Base-by-base conservation (phyloP, 2,329 filamentous ascomycete genomes). In the Periconia sp. region DNA sequence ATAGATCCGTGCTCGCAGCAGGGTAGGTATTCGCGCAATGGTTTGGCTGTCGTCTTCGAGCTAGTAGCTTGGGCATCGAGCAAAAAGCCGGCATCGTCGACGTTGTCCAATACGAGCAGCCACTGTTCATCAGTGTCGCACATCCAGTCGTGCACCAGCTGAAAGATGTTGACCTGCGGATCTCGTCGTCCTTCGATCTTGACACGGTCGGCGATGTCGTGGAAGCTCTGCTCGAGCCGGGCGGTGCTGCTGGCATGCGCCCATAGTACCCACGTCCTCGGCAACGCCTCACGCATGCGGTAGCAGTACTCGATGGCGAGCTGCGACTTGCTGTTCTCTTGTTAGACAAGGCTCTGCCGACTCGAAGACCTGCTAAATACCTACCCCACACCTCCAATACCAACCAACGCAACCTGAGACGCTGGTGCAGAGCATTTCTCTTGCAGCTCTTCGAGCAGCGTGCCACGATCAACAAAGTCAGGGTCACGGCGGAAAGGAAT, bases 311-410 rank as follows among this genome's bases (percentile, higher is more conserved):
- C n/a, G n/a, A n/a, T n/a, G n/a, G n/a, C n/a, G n/a, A n/a, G n/a
- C n/a, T n/a, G n/a, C n/a, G n/a, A 40, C 23, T 46, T 46, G 13
- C 38, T 35, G 13, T 17, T 15, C 36, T n/a, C n/a, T 8, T 13
- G 36, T 40, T 25, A 40, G 36, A 24, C 26, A 21, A 15, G 24
- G 5, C 15, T 19, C 15, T 25, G 33, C 9, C 10, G 10, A 16
- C 11, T 4, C 17, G 18, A 19, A 19, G 11, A n/a, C 13, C n/a
- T 34, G 21, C n/a, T 5, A 19, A 22, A 12, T 23, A 29, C 39
- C 22, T 35, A 35, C 54, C 56, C 57, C 16, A 59, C 44, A 26
- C 57, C 57, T 17, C 57, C 57, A 11, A 61, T 36, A 18, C 57
- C 56, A 22, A 53, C 46, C 11, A 58, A 53, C 26, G 52, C 57